These are phyloP conservation scores for Solanum chmielewskii DNA, from an alignment of 257 asterid species.

Conservation along the genomic window DNA sequence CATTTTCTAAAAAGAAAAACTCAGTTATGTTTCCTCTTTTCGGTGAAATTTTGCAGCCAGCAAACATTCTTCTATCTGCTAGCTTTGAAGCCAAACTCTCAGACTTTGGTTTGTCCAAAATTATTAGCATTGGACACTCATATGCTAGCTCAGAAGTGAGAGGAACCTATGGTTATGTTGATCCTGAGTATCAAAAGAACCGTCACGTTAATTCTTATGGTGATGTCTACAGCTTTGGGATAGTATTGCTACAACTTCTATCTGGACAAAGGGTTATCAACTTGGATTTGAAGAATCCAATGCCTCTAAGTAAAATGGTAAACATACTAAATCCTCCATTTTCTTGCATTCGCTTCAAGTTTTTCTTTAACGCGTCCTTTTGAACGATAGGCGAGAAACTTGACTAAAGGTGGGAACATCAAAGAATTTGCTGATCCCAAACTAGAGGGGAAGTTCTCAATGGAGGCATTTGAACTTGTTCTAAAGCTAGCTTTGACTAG, in stretches of 20 bases:
- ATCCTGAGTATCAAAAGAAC: slow-evolving; percentile 73
- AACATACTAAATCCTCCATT: not conserved
- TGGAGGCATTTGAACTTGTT: slow-evolving; percentile 40
- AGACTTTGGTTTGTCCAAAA: slow-evolving; percentile 74
- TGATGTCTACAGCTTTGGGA: slow-evolving; percentile 74
- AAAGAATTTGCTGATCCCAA: slow-evolving; percentile 61
- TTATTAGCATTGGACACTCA: slow-evolving; percentile 50
- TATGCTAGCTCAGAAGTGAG: slow-evolving; percentile 78
- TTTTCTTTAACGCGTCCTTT: not conserved
- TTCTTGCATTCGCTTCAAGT: not conserved
- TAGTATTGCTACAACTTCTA: slow-evolving; percentile 59
- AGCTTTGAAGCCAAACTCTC: slow-evolving; percentile 55
- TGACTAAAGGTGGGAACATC: slow-evolving; percentile 41
- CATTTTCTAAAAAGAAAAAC: not conserved
- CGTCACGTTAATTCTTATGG: slow-evolving; percentile 61
- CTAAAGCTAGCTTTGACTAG: slow-evolving; percentile 48
- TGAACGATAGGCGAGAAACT: slow-evolving; percentile 43
- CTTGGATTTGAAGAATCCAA: slow-evolving; percentile 44
- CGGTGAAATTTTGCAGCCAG: slow-evolving; percentile 41
- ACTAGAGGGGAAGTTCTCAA: slow-evolving; percentile 39
- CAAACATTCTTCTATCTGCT: slow-evolving; percentile 56
- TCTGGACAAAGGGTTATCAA: slow-evolving; percentile 73
- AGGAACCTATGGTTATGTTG: slow-evolving; percentile 83
- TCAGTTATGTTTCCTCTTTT: not conserved
- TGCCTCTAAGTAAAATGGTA: slow-evolving; percentile 63